Percentiles rank a stretch among this genome's conserved stretches.
Conservation (phyloP, 202 grass and related monocot species). For the Dendrocalamus latiflorus region DNA sequence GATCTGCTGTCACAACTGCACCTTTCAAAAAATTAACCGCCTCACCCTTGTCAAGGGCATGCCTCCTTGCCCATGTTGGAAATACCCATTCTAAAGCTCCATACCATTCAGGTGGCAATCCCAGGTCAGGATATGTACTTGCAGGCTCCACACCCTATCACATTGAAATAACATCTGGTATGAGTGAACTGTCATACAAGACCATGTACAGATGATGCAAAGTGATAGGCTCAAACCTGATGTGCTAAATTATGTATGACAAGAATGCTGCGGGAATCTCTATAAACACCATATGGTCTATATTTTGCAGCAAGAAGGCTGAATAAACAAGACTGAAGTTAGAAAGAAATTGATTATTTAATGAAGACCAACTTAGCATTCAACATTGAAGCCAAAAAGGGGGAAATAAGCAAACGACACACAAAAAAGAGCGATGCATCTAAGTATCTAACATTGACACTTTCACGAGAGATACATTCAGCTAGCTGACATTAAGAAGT, state of each 20-base stretch:
- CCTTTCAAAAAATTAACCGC: constrained; percentile 93
- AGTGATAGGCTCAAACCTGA: constrained; percentile 59
- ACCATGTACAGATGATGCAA: constrained; percentile 5
- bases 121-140: constrained; percentile 80
- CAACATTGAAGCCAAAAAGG: not conserved
- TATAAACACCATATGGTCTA: constrained; percentile 90
- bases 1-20: constrained; percentile 88
- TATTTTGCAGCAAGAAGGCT: constrained; percentile 91
- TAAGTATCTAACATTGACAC: not conserved
- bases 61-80: constrained; percentile 81
- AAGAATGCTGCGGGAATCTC: constrained; percentile 73
- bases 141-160: constrained; percentile 87
- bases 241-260: constrained; percentile 97
- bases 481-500: not conserved
- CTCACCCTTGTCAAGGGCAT: constrained; percentile 92
- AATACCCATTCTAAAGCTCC: constrained; percentile 97
- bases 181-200: constrained; percentile 10
- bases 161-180: constrained; percentile 20
- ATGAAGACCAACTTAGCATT: constrained; percentile 21
- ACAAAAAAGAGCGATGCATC: not conserved
- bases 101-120: constrained; percentile 85
- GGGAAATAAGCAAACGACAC: not conserved
- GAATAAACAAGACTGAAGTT: constrained; percentile 25
- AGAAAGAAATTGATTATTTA: constrained; percentile 14
- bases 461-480: not conserved